Conservation (phyloP, 768 basidiomycete genomes). For the Rhizopogon salebrosus region DNA sequence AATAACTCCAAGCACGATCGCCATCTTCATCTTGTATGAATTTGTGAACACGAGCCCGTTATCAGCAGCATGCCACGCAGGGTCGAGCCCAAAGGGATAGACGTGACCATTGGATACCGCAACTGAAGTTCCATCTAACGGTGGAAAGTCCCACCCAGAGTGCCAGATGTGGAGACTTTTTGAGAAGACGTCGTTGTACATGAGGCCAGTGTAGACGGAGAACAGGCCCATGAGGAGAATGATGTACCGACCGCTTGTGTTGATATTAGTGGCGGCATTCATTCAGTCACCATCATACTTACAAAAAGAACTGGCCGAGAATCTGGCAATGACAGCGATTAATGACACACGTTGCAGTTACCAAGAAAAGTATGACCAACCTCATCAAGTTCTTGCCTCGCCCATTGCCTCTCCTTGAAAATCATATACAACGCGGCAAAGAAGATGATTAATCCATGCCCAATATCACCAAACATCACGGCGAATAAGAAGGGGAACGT, state of each 20-base stretch:
- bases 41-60: constrained; percentile 93
- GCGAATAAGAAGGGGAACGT: constrained; percentile 99
- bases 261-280: constrained; percentile 14
- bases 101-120: constrained; percentile 58
- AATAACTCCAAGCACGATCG: constrained; percentile 90
- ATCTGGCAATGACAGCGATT: constrained; percentile 44
- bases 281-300: constrained; percentile 30
- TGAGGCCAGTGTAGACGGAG: constrained; percentile 92
- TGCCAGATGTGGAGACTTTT: constrained; percentile 82
- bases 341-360: neutral
- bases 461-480: constrained; percentile 99
- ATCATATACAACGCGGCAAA: constrained; percentile 81
- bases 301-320: constrained; percentile 88
- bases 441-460: constrained; percentile 85
- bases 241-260: constrained; percentile 88
- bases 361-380: constrained; percentile 31
- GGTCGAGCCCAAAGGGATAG: constrained; percentile 96
- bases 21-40: constrained; percentile 99
- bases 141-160: constrained; percentile 83
- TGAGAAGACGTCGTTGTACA: constrained; percentile 99
- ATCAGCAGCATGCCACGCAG: constrained; percentile 90
- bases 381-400: constrained; percentile 70
- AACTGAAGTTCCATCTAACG: constrained; percentile 35
- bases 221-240: constrained; percentile 98
- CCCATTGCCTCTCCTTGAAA: constrained; percentile 73